phyloP scores from a whole-genome alignment of 2,329 filamentous ascomycete species.

The Botryotinia calthae region DNA sequence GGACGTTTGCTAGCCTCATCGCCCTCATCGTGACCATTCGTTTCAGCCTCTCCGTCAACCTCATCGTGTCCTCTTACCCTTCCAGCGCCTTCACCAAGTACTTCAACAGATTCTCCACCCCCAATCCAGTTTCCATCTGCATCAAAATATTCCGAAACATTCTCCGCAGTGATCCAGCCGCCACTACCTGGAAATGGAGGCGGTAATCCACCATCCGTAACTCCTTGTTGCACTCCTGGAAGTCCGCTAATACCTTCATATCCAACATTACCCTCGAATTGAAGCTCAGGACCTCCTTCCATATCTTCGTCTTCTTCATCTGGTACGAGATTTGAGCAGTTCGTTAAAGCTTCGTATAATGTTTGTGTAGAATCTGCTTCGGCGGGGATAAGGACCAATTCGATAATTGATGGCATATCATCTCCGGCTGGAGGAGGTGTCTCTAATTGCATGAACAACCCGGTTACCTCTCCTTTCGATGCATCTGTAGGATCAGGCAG shows the following conservation, averaged over 20 bases:
- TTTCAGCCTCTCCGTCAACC: constrained; percentile 43
- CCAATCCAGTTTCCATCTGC: constrained; percentile 76
- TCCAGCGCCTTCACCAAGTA: constrained; percentile 63
- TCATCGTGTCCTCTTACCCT: constrained; percentile 55
- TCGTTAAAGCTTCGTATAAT: constrained; percentile 65
- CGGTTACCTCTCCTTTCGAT: constrained; percentile 43
- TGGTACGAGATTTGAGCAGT: constrained; percentile 73
- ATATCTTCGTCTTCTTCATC: constrained; percentile 59
- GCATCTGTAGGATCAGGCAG: constrained; percentile 41
- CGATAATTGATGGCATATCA: constrained; percentile 64
- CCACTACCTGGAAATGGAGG: constrained; percentile 69
- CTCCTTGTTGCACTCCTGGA: constrained; percentile 52
- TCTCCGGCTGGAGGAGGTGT: constrained; percentile 55
- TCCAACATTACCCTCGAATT: constrained; percentile 53
- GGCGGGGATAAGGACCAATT: constrained; percentile 62
- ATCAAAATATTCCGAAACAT: constrained; percentile 81
- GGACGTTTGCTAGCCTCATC: constrained; percentile 27
- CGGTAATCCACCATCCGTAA: constrained; percentile 52
- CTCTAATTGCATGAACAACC: constrained; percentile 67
- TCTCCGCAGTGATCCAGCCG: constrained; percentile 90
- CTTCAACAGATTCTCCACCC: constrained; percentile 38
- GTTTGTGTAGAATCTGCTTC: constrained; percentile 32
- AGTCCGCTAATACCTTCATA: constrained; percentile 56
- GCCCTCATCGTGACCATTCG: constrained; percentile 44
- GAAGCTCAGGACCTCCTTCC: constrained; percentile 47